Evolutionary conservation across 495 filamentous ascomycete species (phyloP).

Genomic region (Patellaria atrata): DNA sequence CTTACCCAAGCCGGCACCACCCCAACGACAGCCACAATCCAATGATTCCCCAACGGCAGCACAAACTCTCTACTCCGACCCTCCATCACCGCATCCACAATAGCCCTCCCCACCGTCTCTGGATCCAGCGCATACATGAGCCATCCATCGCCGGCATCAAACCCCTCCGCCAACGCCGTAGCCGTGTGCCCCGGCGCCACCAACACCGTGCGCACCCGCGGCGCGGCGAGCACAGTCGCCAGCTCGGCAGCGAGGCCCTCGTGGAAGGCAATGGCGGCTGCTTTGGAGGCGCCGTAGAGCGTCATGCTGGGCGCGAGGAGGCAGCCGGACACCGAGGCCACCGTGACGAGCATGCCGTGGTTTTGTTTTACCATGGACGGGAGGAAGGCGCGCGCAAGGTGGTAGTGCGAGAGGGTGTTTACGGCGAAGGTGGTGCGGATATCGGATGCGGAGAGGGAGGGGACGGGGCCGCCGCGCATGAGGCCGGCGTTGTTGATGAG

Average conservation of each 20-base stretch:
- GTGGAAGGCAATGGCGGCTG: constrained; percentile 52
- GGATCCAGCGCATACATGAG: constrained; percentile 41
- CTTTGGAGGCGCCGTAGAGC: constrained; percentile 54
- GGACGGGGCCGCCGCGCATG: constrained; percentile 43
- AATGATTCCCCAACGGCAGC: constrained; percentile 31
- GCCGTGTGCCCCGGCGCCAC: constrained; percentile 51
- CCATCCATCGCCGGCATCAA: constrained; percentile 40
- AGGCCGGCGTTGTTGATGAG: constrained; percentile 68
- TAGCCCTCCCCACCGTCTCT: constrained; percentile 50
- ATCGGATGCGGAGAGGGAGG: constrained; percentile 39
- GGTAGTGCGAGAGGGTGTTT: constrained; percentile 57
- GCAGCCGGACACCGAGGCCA: constrained; percentile 49
- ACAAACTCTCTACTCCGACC: constrained; percentile 46
- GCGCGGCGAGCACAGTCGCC: constrained; percentile 44
- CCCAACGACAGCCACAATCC: constrained; percentile 24
- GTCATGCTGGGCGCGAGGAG: constrained; percentile 48
- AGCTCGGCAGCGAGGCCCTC: constrained; percentile 54
- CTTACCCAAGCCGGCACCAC: constrained; percentile 34
- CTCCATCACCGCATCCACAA: constrained; percentile 42
- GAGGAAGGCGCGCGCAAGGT: constrained; percentile 48
- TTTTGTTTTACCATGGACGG: constrained; percentile 46
- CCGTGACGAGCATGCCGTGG: constrained; percentile 63
- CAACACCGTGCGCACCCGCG: constrained; percentile 47
- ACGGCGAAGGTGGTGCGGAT: constrained; percentile 55
- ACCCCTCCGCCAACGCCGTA: constrained; percentile 45